These are phyloP conservation scores for Apiospora phragmitis DNA, from an alignment of 2,329 filamentous ascomycete species.

Conservation along the genomic window DNA sequence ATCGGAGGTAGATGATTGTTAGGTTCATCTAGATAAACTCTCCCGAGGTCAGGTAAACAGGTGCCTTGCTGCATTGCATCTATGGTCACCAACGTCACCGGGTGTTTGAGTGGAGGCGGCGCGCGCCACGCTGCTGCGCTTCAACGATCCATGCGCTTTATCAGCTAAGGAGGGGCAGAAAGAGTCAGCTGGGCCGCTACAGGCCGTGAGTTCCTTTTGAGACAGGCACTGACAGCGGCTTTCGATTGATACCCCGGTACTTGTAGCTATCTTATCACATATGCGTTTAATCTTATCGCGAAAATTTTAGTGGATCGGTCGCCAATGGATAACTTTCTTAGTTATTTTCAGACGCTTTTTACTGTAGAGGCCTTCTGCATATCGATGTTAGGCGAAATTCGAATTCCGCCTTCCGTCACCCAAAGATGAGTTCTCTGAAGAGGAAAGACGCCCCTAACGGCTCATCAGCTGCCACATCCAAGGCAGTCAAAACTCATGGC, in stretches of 20 bases:
- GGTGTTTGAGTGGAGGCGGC: not conserved
- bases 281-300: constrained; percentile 11
- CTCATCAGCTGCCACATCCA: constrained; percentile 42
- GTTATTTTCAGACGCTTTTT: constrained; percentile 11
- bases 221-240: not conserved
- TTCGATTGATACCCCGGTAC: not conserved
- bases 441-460: constrained; percentile 58
- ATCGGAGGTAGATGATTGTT: not conserved
- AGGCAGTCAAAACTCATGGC: constrained; percentile 47
- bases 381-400: not conserved
- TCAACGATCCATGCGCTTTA: constrained; percentile 3
- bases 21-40: not conserved
- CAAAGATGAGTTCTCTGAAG: constrained; percentile 56
- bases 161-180: constrained; percentile 4
- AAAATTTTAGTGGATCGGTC: constrained; percentile 12
- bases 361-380: not conserved
- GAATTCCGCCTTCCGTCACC: constrained; percentile 1
- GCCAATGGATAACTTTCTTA: constrained; percentile 9
- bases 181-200: not conserved
- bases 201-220: not conserved
- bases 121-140: not conserved
- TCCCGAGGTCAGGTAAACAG: not conserved
- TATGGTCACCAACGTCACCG: constrained; percentile 1
- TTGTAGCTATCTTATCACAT: not conserved
- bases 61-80: constrained; percentile 5